phyloP scores from a whole-genome alignment of 2,329 filamentous ascomycete genomes.

The Fusarium nisikadoi region DNA sequence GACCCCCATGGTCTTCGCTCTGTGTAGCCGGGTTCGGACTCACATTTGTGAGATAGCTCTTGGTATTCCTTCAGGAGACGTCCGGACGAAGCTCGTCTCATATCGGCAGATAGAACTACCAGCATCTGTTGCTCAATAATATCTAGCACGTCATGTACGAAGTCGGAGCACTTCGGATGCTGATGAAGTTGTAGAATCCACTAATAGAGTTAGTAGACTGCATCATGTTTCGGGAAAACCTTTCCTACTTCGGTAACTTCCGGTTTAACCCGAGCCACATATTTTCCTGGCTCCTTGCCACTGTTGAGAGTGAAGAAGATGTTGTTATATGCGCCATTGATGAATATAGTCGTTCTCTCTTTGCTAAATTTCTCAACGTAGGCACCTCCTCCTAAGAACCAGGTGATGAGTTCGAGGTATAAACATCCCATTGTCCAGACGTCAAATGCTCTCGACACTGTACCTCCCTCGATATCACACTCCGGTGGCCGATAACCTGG shows the following conservation, averaged over 20 bases:
- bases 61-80: neutral
- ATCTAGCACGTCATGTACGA: neutral
- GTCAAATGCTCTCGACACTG: conserved; percentile 15
- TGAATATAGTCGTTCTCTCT: neutral
- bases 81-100: neutral
- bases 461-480: conserved; percentile 4
- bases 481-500: conserved; percentile 14
- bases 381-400: conserved; percentile 8
- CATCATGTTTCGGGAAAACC: neutral
- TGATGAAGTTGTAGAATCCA: neutral
- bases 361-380: neutral
- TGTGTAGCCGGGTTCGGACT: neutral
- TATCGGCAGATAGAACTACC: neutral
- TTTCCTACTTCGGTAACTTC: conserved; percentile 8
- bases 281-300: neutral
- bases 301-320: conserved; percentile 4
- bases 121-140: conserved; percentile 10
- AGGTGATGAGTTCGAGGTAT: conserved; percentile 15
- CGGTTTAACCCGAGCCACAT: conserved; percentile 11
- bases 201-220: neutral
- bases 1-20: neutral
- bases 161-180: neutral
- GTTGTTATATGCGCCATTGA: neutral
- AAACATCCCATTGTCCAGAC: conserved; percentile 22
- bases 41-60: neutral